phyloP scores from a whole-genome alignment of 257 asterid genomes.

The Plectranthus barbatus region DNA sequence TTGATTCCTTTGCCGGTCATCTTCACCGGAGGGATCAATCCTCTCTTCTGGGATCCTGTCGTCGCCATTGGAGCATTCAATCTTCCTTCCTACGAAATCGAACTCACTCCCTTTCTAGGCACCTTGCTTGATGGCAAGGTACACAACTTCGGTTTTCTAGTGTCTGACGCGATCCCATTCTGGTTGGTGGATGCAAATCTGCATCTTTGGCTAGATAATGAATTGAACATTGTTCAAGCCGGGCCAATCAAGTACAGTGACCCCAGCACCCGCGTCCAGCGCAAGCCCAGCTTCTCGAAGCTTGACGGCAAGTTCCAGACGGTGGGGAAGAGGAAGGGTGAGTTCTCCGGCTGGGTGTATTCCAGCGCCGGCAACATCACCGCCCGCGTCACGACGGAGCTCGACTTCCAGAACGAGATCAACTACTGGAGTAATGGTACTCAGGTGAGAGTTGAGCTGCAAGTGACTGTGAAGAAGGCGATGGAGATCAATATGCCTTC shows the following conservation, averaged over 20 bases:
- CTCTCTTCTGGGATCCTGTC: too few relatives aligned
- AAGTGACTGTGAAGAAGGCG: slow-evolving; percentile 30
- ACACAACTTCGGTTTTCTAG: slow-evolving; percentile 49
- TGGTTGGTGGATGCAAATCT: slow-evolving; percentile 83
- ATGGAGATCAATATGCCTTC: slow-evolving; percentile 18
- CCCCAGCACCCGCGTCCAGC: slow-evolving; percentile 27
- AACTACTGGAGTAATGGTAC: slow-evolving; percentile 37
- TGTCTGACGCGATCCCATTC: slow-evolving; percentile 47
- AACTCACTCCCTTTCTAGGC: too few relatives aligned
- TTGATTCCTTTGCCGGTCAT: slow-evolving; percentile 77
- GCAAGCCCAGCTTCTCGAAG: slow-evolving; percentile 20
- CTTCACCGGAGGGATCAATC: too few relatives aligned
- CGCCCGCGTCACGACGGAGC: slow-evolving; percentile 14
- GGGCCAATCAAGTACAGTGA: slow-evolving; percentile 17
- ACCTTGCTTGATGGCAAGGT: slow-evolving; percentile 49
- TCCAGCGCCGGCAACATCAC: slow-evolving; percentile 67
- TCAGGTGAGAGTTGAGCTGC: slow-evolving; percentile 37
- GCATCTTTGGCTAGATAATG: slow-evolving; percentile 71
- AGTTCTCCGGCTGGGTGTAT: slow-evolving; percentile 70
- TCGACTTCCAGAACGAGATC: slow-evolving; percentile 45
- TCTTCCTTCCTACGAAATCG: slow-evolving; percentile 70
- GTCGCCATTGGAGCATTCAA: slow-evolving; percentile 76
- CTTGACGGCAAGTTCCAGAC: slow-evolving; percentile 50
- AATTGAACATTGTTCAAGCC: slow-evolving; percentile 39
- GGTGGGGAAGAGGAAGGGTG: slow-evolving; percentile 38